A percentile compares a stretch with the other conserved stretches of the same genome.
phyloP scores from a whole-genome alignment of 2,329 filamentous ascomycete genomes.

The Emericellopsis atlantica region DNA sequence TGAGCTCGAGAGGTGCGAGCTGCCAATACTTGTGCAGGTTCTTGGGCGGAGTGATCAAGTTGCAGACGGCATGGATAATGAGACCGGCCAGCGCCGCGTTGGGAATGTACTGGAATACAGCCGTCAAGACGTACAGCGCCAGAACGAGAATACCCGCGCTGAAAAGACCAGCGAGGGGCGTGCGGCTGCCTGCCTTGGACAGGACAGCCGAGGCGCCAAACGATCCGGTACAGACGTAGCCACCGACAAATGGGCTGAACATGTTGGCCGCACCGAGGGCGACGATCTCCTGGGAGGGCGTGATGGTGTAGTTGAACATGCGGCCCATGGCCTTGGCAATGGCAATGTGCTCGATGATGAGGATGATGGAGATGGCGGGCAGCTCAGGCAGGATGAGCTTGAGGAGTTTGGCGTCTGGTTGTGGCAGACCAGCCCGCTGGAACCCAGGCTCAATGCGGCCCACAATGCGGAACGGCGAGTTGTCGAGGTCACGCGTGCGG shows the following conservation, averaged over 20 bases:
- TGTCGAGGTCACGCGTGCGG: conserved; percentile 28
- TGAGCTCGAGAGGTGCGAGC: conserved; percentile 58
- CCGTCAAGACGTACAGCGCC: conserved; percentile 64
- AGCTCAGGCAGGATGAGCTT: conserved; percentile 45
- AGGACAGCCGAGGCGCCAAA: conserved; percentile 66
- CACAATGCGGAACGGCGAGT: conserved; percentile 49
- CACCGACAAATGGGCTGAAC: conserved; percentile 61
- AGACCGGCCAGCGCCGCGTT: conserved; percentile 58
- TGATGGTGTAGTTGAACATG: conserved; percentile 66
- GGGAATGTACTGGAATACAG: conserved; percentile 74
- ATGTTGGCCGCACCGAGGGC: conserved; percentile 68
- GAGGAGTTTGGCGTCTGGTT: conserved; percentile 41
- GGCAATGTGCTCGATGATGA: conserved; percentile 73
- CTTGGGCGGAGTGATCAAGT: conserved; percentile 61
- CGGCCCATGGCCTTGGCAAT: conserved; percentile 75
- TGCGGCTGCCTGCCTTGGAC: conserved; percentile 71
- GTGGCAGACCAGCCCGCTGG: conserved; percentile 46
- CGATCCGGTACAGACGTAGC: conserved; percentile 30
- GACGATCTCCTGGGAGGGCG: conserved; percentile 68
- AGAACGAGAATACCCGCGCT: conserved; percentile 65
- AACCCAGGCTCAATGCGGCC: conserved; percentile 58
- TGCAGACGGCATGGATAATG: conserved; percentile 74
- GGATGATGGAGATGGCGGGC: conserved; percentile 61
- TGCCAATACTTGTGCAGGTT: conserved; percentile 69
- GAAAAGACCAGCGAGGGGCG: conserved; percentile 66